Evolutionary conservation across 169 alveolate genomes (phyloP).

Genomic region (Theileria orientalis): DNA sequence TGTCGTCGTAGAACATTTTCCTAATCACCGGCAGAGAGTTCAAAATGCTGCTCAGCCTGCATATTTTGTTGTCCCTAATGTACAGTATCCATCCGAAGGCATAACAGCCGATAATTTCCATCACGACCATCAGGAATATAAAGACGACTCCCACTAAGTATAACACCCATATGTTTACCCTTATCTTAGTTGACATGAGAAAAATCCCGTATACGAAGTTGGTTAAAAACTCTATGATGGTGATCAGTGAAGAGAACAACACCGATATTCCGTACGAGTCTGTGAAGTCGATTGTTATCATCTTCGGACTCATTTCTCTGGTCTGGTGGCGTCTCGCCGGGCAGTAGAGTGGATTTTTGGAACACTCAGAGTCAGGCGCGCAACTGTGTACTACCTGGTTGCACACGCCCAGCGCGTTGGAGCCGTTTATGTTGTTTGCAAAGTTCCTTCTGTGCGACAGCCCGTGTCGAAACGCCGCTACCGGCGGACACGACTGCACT

Average conservation of each 20-base stretch:
- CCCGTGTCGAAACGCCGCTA: background rate
- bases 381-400: background rate
- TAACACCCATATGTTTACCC: background rate
- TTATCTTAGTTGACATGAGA: background rate
- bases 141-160: background rate
- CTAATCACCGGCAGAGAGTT: conserved; percentile 9
- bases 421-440: background rate
- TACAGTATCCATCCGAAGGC: background rate
- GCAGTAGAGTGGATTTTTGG: conserved; percentile 39
- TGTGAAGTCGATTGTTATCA: conserved; percentile 17
- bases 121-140: background rate
- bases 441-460: background rate
- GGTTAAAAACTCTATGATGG: conserved; percentile 1
- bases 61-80: background rate
- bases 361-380: conserved; percentile 8
- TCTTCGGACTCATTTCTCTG: conserved; percentile 34
- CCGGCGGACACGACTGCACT: background rate
- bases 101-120: conserved; percentile 27
- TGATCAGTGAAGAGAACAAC: background rate
- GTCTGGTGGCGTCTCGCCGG: conserved; percentile 51
- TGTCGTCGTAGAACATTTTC: too few species aligned
- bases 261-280: conserved; percentile 16
- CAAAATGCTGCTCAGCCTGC: conserved; percentile 9
- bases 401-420: background rate
- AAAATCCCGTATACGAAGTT: background rate